These are phyloP conservation scores for Brassica carinata DNA, from an alignment of 345 rosid species.

Conservation along the genomic window DNA sequence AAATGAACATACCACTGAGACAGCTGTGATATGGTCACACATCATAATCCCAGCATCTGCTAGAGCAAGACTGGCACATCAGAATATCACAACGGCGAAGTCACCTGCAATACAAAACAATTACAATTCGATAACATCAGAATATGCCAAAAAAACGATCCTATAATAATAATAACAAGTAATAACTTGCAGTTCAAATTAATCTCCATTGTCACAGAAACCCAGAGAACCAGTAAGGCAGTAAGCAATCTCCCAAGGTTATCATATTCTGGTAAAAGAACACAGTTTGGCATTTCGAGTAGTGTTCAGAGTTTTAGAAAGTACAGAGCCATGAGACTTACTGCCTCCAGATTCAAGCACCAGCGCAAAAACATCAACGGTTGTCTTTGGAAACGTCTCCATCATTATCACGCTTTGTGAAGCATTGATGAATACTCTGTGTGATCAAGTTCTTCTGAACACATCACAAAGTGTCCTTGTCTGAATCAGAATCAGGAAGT, in stretches of 20 bases:
- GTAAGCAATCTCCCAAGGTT: no score
- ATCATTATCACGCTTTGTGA: no score
- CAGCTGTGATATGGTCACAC: slow-evolving; percentile 67
- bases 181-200: no score
- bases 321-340: neutral
- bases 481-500: slow-evolving; percentile 44
- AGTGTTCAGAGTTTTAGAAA: no score
- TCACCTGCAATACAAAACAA: slow-evolving; percentile 60
- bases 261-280: no score
- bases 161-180: neutral
- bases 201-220: no score
- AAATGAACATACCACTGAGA: no score
- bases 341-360: neutral
- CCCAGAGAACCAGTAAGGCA: no score
- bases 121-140: slow-evolving; percentile 2
- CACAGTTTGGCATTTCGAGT: neutral
- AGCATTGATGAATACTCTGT: no score
- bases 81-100: slow-evolving; percentile 81
- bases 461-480: slow-evolving; percentile 65
- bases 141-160: slow-evolving; percentile 4
- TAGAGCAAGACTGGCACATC: slow-evolving; percentile 56
- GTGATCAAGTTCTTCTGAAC: no score
- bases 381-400: slow-evolving; percentile 76
- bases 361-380: slow-evolving; percentile 51
- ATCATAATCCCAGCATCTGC: slow-evolving; percentile 68